Evolutionary conservation across 352 stramenopile species (phyloP).

Genomic region (Globisporangium nunn): DNA sequence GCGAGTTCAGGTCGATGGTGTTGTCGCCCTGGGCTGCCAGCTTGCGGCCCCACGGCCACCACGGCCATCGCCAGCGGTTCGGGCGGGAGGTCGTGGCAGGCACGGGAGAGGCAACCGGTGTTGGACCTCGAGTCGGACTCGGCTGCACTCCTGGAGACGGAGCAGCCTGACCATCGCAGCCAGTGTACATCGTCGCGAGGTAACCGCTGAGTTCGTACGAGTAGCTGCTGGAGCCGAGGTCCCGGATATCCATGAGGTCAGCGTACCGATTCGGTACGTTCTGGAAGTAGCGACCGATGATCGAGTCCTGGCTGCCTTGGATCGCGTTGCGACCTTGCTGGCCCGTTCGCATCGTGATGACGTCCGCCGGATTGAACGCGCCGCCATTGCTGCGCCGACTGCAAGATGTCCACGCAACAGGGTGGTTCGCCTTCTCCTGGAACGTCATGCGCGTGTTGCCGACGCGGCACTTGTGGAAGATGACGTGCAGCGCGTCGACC

Average conservation of each 20-base stretch:
- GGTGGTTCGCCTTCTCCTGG: conserved; percentile 21
- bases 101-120: neutral
- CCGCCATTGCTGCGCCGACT: conserved; percentile 23
- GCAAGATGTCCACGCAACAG: conserved; percentile 43
- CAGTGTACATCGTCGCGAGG: conserved; percentile 17
- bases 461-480: conserved; percentile 53
- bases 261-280: conserved; percentile 30
- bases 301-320: conserved; percentile 21
- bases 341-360: conserved; percentile 36
- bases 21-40: neutral
- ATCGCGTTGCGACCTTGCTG: conserved; percentile 29
- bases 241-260: conserved; percentile 35
- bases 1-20: neutral
- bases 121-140: neutral
- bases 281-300: conserved; percentile 35
- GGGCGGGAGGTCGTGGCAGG: neutral
- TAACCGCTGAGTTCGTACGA: conserved; percentile 39
- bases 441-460: conserved; percentile 18
- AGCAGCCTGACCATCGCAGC: conserved; percentile 9
- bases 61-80: conserved; percentile 5
- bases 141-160: conserved; percentile 2
- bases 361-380: conserved; percentile 34
- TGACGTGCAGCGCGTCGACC: conserved; percentile 39
- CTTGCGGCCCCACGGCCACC: conserved; percentile 9
- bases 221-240: conserved; percentile 47